Conservation (phyloP, 106 monocot species). For the Amphibolis antarctica region DNA sequence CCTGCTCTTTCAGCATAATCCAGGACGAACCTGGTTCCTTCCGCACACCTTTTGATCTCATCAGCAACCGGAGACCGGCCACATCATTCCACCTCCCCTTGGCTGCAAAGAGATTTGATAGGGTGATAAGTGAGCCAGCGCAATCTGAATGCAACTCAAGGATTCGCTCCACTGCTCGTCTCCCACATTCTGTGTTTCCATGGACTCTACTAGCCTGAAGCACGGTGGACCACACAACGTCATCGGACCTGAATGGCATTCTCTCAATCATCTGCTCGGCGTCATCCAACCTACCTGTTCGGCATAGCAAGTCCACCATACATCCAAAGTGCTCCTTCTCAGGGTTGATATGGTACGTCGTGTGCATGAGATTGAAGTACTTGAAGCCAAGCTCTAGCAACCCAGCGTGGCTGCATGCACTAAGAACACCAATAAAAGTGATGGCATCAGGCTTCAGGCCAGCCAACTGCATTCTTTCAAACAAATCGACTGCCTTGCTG, state of each 20-base stretch:
- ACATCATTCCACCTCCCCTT: constrained; percentile 62
- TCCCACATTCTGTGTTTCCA: constrained; percentile 44
- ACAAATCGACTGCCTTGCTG: constrained; percentile 42
- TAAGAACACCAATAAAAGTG: constrained; percentile 59
- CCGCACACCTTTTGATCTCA: constrained; percentile 63
- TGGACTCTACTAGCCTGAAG: constrained; percentile 39
- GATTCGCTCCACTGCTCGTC: constrained; percentile 30
- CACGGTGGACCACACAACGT: constrained; percentile 63
- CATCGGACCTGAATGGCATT: constrained; percentile 37
- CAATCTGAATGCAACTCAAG: constrained; percentile 36
- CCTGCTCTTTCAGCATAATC: constrained; percentile 16
- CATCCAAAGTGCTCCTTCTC: constrained; percentile 84
- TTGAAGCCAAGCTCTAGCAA: constrained; percentile 45
- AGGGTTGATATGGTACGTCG: constrained; percentile 24
- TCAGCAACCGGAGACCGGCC: constrained; percentile 33
- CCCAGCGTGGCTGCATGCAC: constrained; percentile 69
- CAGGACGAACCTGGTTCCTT: constrained; percentile 80
- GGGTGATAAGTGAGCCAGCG: constrained; percentile 41
- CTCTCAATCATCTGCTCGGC: constrained; percentile 42
- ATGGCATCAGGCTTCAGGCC: constrained; percentile 44
- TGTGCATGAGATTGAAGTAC: constrained; percentile 56
- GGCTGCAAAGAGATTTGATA: constrained; percentile 62
- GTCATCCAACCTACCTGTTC: constrained; percentile 48
- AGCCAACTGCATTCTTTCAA: constrained; percentile 33
- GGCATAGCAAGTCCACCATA: constrained; percentile 54